Conservation (phyloP, 2,329 filamentous ascomycete species). For the Blumeriella jaapii region DNA sequence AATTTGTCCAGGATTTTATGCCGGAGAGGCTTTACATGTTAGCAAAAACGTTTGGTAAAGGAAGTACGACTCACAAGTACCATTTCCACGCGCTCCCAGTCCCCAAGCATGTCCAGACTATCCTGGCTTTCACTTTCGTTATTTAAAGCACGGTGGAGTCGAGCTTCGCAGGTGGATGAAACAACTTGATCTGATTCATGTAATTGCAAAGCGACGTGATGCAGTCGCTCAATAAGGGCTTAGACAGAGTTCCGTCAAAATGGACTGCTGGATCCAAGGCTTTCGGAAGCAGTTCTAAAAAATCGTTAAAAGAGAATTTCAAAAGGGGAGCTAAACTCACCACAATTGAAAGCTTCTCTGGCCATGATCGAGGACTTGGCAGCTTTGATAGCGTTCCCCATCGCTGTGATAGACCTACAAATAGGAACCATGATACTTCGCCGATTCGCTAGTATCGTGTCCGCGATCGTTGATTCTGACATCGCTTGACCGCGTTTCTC, state of each 20-base stretch:
- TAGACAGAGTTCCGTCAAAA: conserved; percentile 1
- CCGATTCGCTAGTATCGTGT: conserved; percentile 7
- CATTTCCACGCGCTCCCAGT: conserved; percentile 15
- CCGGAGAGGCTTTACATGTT: conserved; percentile 17
- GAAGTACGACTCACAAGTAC: conserved; percentile 12
- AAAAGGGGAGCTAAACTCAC: conserved; percentile 7
- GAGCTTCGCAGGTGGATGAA: conserved; percentile 11
- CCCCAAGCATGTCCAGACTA: conserved; percentile 13
- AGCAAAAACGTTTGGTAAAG: not conserved
- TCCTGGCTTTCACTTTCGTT: conserved; percentile 21
- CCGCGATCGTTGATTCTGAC: conserved; percentile 6
- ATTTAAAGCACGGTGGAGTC: no score
- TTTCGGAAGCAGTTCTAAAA: conserved; percentile 3
- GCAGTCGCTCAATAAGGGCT: conserved; percentile 1
- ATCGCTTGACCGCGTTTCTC: conserved; percentile 3
- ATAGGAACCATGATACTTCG: conserved; percentile 10
- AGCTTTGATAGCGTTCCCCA: conserved; percentile 11
- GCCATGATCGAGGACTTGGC: conserved; percentile 13
- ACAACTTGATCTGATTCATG: conserved; percentile 12
- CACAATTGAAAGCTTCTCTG: conserved; percentile 15
- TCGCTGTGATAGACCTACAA: conserved; percentile 11
- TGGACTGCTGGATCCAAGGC: conserved; percentile 3
- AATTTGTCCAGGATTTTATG: conserved; percentile 11
- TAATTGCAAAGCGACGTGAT: conserved; percentile 7
- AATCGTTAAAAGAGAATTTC: conserved; percentile 7